These are phyloP conservation scores for Cenchrus americanus DNA, from an alignment of 176 grass and related monocot genomes.

Conservation along the genomic window DNA sequence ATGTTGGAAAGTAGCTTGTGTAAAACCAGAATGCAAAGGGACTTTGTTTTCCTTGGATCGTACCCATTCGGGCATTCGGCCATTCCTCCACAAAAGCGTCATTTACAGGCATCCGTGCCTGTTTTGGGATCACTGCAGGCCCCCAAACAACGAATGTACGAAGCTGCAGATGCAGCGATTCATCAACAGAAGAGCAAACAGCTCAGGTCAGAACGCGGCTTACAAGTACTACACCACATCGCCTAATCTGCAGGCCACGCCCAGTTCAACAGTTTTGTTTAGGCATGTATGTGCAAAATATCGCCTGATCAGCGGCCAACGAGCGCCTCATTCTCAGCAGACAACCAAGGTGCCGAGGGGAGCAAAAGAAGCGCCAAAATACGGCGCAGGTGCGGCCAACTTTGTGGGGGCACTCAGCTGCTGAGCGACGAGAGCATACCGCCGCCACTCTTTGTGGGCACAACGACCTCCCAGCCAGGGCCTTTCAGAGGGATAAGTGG, in stretches of 20 bases:
- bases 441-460: conserved; percentile 66
- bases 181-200: not conserved
- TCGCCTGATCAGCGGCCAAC: not conserved
- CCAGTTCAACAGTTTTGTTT: conserved; percentile 37
- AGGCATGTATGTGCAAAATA: conserved; percentile 32
- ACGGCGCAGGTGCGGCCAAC: too few species aligned
- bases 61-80: too few species aligned
- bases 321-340: not conserved
- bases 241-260: conserved; percentile 25
- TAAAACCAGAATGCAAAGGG: too few species aligned
- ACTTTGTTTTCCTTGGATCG: too few species aligned
- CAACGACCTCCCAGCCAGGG: conserved; percentile 93
- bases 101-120: too few species aligned
- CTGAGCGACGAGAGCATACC: conserved; percentile 75
- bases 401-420: conserved; percentile 42
- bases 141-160: too few species aligned
- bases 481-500: conserved; percentile 67
- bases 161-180: too few species aligned
- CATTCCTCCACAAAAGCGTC: too few species aligned
- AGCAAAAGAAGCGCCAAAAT: not conserved
- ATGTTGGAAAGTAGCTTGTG: too few species aligned
- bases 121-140: too few species aligned
- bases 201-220: not conserved
- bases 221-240: not conserved
- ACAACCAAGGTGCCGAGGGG: not conserved